Conservation (phyloP, 768 basidiomycete genomes). For the Fomitopsis pulvina region DNA sequence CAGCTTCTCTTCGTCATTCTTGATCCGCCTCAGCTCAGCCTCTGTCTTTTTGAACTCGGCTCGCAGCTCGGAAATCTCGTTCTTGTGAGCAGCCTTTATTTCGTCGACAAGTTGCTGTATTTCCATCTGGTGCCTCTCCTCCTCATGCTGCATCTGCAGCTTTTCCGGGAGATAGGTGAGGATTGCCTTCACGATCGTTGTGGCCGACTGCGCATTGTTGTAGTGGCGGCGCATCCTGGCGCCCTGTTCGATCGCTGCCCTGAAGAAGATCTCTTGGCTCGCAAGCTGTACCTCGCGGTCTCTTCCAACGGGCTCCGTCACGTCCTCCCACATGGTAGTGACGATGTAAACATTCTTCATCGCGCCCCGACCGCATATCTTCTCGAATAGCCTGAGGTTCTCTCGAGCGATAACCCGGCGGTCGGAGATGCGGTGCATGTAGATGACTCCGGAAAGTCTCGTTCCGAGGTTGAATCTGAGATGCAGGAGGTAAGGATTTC, state of each 20-base stretch:
- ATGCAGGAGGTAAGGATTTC: not conserved
- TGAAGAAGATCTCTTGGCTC: conserved; percentile 7
- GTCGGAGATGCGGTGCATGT: conserved; percentile 29
- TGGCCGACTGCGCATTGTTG: conserved; percentile 6
- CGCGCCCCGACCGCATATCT: conserved; percentile 27
- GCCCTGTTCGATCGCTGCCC: conserved; percentile 6
- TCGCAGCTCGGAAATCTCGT: conserved; percentile 2
- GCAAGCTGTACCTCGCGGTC: conserved; percentile 11
- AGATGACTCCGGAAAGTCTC: conserved; percentile 27
- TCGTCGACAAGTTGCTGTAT: conserved; percentile 20
- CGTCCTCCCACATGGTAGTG: conserved; percentile 34
- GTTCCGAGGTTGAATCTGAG: conserved; percentile 2
- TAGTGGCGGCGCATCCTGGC: conserved; percentile 8
- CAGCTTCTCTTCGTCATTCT: conserved; percentile 1
- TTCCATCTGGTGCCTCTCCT: conserved; percentile 11
- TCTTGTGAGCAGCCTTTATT: conserved; percentile 7
- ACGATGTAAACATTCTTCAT: conserved; percentile 26
- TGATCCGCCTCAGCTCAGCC: not conserved
- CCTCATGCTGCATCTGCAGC: no score
- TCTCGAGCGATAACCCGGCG: conserved; percentile 24
- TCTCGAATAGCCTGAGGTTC: conserved; percentile 28
- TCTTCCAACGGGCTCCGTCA: not conserved
- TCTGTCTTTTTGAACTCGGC: not conserved
- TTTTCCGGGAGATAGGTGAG: not conserved
- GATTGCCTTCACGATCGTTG: conserved; percentile 1